Evolutionary conservation across 768 basidiomycete species (phyloP).

Genomic region (Lactarius quietus): DNA sequence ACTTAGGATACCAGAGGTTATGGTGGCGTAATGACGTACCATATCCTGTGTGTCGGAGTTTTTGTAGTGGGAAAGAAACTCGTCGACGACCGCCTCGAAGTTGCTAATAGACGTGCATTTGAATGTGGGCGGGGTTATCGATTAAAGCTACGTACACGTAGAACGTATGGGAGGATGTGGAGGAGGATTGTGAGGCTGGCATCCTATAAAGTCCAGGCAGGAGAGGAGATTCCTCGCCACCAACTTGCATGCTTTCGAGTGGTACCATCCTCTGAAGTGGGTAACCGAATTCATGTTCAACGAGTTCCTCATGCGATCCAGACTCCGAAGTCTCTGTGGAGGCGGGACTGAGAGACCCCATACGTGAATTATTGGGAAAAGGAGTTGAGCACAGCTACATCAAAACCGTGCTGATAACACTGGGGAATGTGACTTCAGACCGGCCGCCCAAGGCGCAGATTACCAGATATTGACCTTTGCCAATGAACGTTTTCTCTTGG

Average conservation of each 20-base stretch:
- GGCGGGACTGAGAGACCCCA: background rate
- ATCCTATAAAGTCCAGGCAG: slow-evolving; percentile 11
- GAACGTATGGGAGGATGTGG: slow-evolving; percentile 21
- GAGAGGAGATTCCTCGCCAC: background rate
- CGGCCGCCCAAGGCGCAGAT: background rate
- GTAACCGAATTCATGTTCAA: slow-evolving; percentile 13
- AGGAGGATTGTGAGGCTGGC: slow-evolving; percentile 18
- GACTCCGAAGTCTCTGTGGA: background rate
- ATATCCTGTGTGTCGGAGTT: slow-evolving; percentile 7
- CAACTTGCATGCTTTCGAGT: slow-evolving; percentile 7
- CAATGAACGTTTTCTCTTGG: slow-evolving; percentile 1
- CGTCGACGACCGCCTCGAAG: slow-evolving; percentile 25
- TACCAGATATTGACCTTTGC: background rate
- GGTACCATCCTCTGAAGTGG: slow-evolving; percentile 24
- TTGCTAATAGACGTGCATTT: slow-evolving; percentile 3
- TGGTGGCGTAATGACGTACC: slow-evolving; percentile 7
- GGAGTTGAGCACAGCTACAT: too few species aligned
- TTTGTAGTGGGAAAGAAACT: slow-evolving; percentile 21
- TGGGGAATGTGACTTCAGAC: background rate
- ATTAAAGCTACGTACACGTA: slow-evolving; percentile 11
- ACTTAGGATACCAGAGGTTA: background rate
- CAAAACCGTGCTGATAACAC: background rate
- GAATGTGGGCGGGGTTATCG: too few species aligned
- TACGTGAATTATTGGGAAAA: background rate
- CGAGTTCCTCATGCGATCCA: slow-evolving; percentile 2